These are phyloP conservation scores for Stylosanthes scabra DNA, from an alignment of 331 rosid species.

Conservation along the genomic window DNA sequence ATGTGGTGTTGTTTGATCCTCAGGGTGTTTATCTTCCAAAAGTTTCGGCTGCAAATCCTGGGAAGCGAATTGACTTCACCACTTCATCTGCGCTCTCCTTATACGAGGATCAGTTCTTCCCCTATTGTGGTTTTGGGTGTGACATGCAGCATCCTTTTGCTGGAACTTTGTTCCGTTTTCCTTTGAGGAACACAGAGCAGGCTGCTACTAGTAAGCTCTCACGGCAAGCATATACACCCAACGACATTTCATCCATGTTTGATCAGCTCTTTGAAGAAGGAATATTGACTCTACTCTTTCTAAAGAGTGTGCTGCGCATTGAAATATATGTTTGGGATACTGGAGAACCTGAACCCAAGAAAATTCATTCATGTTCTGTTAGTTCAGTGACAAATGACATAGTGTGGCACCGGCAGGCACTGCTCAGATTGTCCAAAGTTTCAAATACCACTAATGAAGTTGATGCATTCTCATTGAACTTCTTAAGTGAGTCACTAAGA, in stretches of 20 bases:
- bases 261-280: conserved; percentile 91
- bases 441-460: conserved; percentile 56
- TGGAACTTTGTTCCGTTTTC: conserved; percentile 95
- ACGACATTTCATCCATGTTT: conserved; percentile 90
- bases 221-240: conserved; percentile 82
- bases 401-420: conserved; percentile 84
- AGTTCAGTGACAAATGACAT: conserved; percentile 61
- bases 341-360: conserved; percentile 68
- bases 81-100: conserved; percentile 73
- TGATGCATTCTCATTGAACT: conserved; percentile 77
- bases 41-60: conserved; percentile 95
- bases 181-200: conserved; percentile 82
- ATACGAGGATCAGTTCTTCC: conserved; percentile 83
- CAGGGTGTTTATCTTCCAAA: conserved; percentile 92
- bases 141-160: conserved; percentile 81
- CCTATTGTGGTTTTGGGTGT: conserved; percentile 93
- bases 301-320: conserved; percentile 73
- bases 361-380: conserved; percentile 83
- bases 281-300: conserved; percentile 82
- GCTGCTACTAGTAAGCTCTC: conserved; percentile 89
- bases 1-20: conserved; percentile 93
- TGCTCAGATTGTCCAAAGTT: conserved; percentile 75
- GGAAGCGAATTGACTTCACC: conserved; percentile 91
- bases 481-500: conserved; percentile 63
- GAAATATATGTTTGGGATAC: conserved; percentile 90